Percentiles rank a stretch among this genome's conserved stretches.
phyloP scores from a whole-genome alignment of 371 early-diverging fungal species.

The Mortierella sp. region DNA sequence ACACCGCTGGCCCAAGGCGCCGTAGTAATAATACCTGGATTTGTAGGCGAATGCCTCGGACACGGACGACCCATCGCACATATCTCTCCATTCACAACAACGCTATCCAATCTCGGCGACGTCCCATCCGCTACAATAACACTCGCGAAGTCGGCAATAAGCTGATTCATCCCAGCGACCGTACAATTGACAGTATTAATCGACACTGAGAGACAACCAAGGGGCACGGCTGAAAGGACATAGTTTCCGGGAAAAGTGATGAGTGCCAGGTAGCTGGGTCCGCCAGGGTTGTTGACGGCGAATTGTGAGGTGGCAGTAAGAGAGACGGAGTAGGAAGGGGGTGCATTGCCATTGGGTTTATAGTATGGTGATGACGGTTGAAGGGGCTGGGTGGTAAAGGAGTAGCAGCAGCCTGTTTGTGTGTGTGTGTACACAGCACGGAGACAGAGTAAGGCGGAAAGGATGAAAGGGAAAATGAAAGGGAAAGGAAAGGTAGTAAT shows the following conservation, averaged over 20 bases:
- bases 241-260: slow-evolving; percentile 33
- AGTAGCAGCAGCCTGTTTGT: slow-evolving; percentile 32
- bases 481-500: background rate
- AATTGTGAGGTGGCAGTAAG: slow-evolving; percentile 33
- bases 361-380: background rate
- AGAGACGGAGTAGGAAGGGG: slow-evolving; percentile 17
- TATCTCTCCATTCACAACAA: slow-evolving; percentile 35
- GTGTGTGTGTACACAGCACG: background rate
- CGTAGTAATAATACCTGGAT: background rate
- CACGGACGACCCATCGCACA: slow-evolving; percentile 16
- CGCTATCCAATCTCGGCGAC: slow-evolving; percentile 16
- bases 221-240: slow-evolving; percentile 29
- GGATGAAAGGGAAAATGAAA: background rate
- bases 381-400: slow-evolving; percentile 15
- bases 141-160: slow-evolving; percentile 20
- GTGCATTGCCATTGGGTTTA: slow-evolving; percentile 1
- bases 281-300: slow-evolving; percentile 20
- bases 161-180: background rate
- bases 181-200: slow-evolving; percentile 26
- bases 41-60: slow-evolving; percentile 5
- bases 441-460: slow-evolving; percentile 1
- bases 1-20: background rate
- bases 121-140: slow-evolving; percentile 10
- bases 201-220: slow-evolving; percentile 17
- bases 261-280: background rate